Base-by-base conservation (phyloP, 805 yeast genomes). In the Monosporozyma yasuniensis region DNA sequence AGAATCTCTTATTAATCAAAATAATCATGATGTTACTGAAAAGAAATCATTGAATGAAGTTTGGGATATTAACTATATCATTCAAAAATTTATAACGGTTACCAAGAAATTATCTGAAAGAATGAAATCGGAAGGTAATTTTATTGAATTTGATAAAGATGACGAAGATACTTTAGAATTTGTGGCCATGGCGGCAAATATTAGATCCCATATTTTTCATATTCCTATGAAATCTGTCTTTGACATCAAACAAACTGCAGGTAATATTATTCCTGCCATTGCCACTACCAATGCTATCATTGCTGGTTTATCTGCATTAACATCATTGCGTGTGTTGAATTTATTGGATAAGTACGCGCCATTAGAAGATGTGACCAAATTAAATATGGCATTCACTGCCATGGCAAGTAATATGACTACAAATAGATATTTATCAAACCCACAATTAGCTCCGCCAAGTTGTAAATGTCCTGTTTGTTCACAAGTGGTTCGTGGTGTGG, bases 261-360 rank as follows among this genome's bases (percentile, higher is more conserved):
- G 99, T 5, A 93, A 91, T 66, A 93, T 93, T 59, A 93, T 93
- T 39, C 99, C 99, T 0, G 99, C 99, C 0, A 90, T 95, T 57
- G 98, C 99, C 5, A 93, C 99, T 1, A 91, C 97, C 3, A 93
- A 93, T 65, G 98, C 99, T 1, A 83, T 93, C 12, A 83, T 93
- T 57, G 89, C 96, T 0, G 99, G 99, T 0, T 77, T 88, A 56
- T 84, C 93, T 14, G 82, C 89, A 3, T 64, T 91, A 38, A 79
- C 83, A 37, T 84, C 95, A 0, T 68, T 89, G 44, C 77, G 79
- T 63, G 64, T 79, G 48, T 59, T 84, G 44, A 58, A 56, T 50
- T 59, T 63, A 52, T 54, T 70, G 56, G 27, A 39, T 39, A 58
- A 60, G 1, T 55, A 65, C 27, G 65, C 66, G 2, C 64, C 67